Base-by-base conservation (phyloP, 2,329 filamentous ascomycete species). In the Apiospora arundinis region DNA sequence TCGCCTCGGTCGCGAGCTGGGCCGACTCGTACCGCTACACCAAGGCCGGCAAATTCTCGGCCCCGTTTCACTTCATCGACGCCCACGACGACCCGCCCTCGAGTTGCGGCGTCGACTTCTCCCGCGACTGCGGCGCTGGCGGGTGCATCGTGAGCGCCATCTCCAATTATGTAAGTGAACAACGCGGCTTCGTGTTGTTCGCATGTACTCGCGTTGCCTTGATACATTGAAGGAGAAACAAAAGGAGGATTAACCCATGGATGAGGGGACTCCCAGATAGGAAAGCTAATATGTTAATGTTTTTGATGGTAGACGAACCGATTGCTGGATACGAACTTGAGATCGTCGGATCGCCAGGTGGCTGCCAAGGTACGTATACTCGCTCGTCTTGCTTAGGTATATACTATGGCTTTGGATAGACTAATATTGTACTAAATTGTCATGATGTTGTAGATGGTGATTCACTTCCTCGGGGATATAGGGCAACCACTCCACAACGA, bases 141-240 rank as follows among this genome's bases (percentile, higher is more conserved):
- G 90, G 90, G n/a, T 92, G 91, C 81, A 84, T 92, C 65, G 85
- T 92, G 70, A 88, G 82, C 72, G 88, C 89, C 5, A 82, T 84
- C 16, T 78, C 81, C 74, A 84, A 82, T 72, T 82, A 81, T 68
- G 73, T 74, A 32, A 32, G 73, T 71, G 7, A 18, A 14, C 6
- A 18, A 18, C 1, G 21, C n/a, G 32, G 56, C 8, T 7, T 23
- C 4, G 5, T 12, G 16, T 12, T 37, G 16, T 37, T 21, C 16
- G 16, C 0, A 16, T 42, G 9, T 14, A 16, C 18, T n/a, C 18
- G 3, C 32, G 32, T 40, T 23, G 11, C 32, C 11, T n/a, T 40
- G 9, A n/a, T n/a, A n/a, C n/a, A n/a, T n/a, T n/a, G 11, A 1
- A 21, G 65, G 7, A 44, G n/a, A 23, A 23, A 2, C 6, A 9